These are phyloP conservation scores for Raffaelea ambrosiae DNA, from an alignment of 2,329 filamentous ascomycete genomes.

Conservation along the genomic window DNA sequence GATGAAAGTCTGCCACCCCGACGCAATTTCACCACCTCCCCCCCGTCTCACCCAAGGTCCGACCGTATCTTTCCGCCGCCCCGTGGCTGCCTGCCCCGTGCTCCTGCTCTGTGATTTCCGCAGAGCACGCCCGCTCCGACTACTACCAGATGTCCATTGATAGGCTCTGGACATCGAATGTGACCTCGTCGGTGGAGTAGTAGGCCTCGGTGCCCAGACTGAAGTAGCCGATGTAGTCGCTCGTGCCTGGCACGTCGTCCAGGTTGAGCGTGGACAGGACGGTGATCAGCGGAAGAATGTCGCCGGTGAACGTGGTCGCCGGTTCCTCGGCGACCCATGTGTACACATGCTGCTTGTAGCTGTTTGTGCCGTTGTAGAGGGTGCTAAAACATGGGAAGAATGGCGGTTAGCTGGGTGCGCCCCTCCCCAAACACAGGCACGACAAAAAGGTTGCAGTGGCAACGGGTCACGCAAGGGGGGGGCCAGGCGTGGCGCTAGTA, in stretches of 20 bases:
- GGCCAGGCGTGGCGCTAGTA: no score
- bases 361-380: constrained; percentile 33
- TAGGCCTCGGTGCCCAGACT: constrained; percentile 45
- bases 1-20: no score
- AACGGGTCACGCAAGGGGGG: no score
- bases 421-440: no score
- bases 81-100: no score
- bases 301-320: constrained; percentile 34
- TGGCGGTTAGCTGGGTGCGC: background rate
- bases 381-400: constrained; percentile 14
- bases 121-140: no score
- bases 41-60: no score
- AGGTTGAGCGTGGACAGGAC: constrained; percentile 26
- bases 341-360: constrained; percentile 33
- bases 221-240: constrained; percentile 43
- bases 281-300: constrained; percentile 35
- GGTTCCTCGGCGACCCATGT: constrained; percentile 36
- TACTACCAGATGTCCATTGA: constrained; percentile 21
- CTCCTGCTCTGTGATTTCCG: no score
- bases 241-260: constrained; percentile 23
- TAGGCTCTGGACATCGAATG: constrained; percentile 33
- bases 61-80: no score
- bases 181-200: constrained; percentile 32
- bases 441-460: no score
- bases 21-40: no score